These are phyloP conservation scores for Camelina laxa DNA, from an alignment of 345 rosid genomes.

Conservation along the genomic window DNA sequence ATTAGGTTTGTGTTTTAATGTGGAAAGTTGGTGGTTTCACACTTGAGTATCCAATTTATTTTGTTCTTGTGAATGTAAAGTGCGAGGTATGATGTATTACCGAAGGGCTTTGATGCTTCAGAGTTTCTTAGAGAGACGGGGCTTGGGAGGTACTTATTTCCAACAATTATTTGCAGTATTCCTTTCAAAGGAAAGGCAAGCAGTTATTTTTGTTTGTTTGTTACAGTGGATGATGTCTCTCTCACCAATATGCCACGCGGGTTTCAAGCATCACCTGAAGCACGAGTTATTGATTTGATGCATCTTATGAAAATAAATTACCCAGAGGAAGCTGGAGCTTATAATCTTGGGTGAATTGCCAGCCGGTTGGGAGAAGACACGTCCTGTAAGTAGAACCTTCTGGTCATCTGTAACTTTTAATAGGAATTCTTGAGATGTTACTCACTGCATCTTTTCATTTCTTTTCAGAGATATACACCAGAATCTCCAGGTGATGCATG, in stretches of 20 bases:
- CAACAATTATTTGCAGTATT: conserved; percentile 1
- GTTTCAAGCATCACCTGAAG: conserved; percentile 75
- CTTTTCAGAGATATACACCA: too few relatives aligned
- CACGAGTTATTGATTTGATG: too few relatives aligned
- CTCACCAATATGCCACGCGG: conserved; percentile 61
- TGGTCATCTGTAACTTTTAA: too few relatives aligned
- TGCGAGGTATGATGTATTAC: conserved; percentile 99
- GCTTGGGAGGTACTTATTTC: conserved; percentile 67
- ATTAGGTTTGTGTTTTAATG: conserved; percentile 21
- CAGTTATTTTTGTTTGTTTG: conserved; percentile 20
- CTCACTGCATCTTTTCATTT: too few relatives aligned
- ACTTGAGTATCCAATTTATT: conserved; percentile 28
- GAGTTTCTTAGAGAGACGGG: conserved; percentile 83
- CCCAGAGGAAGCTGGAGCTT: too few relatives aligned
- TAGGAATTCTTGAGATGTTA: too few relatives aligned
- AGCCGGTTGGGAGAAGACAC: too few relatives aligned
- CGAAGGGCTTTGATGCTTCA: conserved; percentile 98
- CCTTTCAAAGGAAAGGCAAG: conserved; percentile 1
- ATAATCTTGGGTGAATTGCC: too few relatives aligned
- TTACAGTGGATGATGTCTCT: conserved; percentile 63
- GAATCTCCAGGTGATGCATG: too few relatives aligned
- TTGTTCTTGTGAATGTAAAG: conserved; percentile 56
- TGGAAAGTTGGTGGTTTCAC: conserved; percentile 19
- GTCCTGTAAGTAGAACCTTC: too few relatives aligned
- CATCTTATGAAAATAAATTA: too few relatives aligned